phyloP scores from a whole-genome alignment of 1,284 basidiomycete species.

The Sutorius eximius region DNA sequence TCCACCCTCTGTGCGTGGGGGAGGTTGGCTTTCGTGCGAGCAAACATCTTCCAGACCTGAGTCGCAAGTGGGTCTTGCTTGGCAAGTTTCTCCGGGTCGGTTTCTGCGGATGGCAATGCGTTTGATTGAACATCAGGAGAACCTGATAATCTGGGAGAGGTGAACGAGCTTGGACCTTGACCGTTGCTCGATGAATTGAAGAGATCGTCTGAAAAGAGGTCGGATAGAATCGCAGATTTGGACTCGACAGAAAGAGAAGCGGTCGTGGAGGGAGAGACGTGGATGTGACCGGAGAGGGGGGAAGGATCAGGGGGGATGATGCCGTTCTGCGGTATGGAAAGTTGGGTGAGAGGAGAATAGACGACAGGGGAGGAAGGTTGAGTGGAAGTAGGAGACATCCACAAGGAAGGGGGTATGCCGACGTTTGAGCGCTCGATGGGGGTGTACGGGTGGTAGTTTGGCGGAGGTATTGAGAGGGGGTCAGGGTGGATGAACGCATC shows the following conservation, averaged over 20 bases:
- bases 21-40: conserved; percentile 81
- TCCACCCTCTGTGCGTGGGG: conserved; percentile 96
- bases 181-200: conserved; percentile 47
- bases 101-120: conserved; percentile 41
- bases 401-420: conserved; percentile 69
- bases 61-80: conserved; percentile 89
- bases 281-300: conserved; percentile 33
- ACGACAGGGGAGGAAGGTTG: conserved; percentile 42
- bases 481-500: conserved; percentile 18
- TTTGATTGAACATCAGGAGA: conserved; percentile 60
- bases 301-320: conserved; percentile 36
- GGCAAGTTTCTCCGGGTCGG: conserved; percentile 64
- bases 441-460: conserved; percentile 34
- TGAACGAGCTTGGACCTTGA: conserved; percentile 50
- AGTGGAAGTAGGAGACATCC: conserved; percentile 73
- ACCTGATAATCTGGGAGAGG: conserved; percentile 63
- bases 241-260: conserved; percentile 45
- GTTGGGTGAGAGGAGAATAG: conserved; percentile 34
- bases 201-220: conserved; percentile 70
- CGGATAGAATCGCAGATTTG: conserved; percentile 62
- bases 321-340: conserved; percentile 38
- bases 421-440: conserved; percentile 52
- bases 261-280: conserved; percentile 42
- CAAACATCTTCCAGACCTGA: conserved; percentile 97
- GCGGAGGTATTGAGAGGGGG: conserved; percentile 21